Conservation (phyloP, 805 yeast genomes). For the Wickerhamiella lipophila region DNA sequence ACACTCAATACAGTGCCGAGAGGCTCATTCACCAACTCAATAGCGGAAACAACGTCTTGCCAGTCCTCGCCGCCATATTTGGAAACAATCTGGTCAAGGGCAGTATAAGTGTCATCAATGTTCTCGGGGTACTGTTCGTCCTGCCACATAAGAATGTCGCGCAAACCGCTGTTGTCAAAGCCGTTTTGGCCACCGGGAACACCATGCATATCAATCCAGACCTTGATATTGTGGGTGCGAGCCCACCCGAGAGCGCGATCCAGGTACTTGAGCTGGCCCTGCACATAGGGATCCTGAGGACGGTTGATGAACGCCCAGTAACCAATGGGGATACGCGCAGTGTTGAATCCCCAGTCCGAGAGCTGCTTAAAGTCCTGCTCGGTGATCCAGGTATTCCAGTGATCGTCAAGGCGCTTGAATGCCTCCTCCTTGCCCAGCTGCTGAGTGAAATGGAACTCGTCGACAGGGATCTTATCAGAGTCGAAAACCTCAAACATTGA, state of each 20-base stretch:
- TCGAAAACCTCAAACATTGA: slow-evolving; percentile 30
- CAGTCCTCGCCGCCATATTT: slow-evolving; percentile 53
- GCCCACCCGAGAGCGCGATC: slow-evolving; percentile 75
- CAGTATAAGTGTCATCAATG: slow-evolving; percentile 41
- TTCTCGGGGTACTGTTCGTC: slow-evolving; percentile 35
- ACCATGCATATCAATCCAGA: slow-evolving; percentile 89
- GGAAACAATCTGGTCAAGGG: slow-evolving; percentile 40
- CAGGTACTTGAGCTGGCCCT: slow-evolving; percentile 62
- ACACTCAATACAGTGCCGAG: slow-evolving; percentile 56
- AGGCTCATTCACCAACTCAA: slow-evolving; percentile 84
- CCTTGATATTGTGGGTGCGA: slow-evolving; percentile 45
- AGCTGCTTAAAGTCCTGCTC: slow-evolving; percentile 59
- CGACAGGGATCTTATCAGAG: slow-evolving; percentile 45
- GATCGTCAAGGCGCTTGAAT: slow-evolving; percentile 38
- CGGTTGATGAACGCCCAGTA: slow-evolving; percentile 75
- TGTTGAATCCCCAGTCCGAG: slow-evolving; percentile 38
- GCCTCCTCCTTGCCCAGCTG: slow-evolving; percentile 52
- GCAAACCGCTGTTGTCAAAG: slow-evolving; percentile 81
- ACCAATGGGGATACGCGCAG: slow-evolving; percentile 84
- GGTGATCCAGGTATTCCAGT: slow-evolving; percentile 69
- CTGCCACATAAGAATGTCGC: slow-evolving; percentile 50
- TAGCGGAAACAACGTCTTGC: slow-evolving; percentile 64
- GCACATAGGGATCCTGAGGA: slow-evolving; percentile 70
- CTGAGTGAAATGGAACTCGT: slow-evolving; percentile 62
- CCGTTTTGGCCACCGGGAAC: slow-evolving; percentile 97